phyloP scores from a whole-genome alignment of 495 filamentous ascomycete species.

The Hamigera avellanea region DNA sequence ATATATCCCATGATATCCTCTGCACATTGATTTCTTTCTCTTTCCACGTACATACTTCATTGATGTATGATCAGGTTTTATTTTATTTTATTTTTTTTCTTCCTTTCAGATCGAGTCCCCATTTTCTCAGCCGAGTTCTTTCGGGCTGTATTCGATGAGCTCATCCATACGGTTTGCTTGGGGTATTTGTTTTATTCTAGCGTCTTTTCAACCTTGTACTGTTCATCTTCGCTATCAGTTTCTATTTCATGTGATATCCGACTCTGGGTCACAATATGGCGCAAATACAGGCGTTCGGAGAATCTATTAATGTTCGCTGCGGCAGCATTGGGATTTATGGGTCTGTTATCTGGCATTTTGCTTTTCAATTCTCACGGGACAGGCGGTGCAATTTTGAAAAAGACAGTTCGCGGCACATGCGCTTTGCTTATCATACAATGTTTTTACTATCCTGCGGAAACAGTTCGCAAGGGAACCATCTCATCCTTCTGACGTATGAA shows the following conservation, averaged over 20 bases:
- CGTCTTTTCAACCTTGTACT: conserved; percentile 2
- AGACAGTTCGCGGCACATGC: too few relatives aligned
- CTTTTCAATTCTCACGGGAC: too few relatives aligned
- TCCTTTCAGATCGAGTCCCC: background rate
- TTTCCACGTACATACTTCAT: conserved; percentile 16
- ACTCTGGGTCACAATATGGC: background rate
- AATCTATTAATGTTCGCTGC: too few relatives aligned
- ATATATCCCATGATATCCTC: conserved; percentile 15
- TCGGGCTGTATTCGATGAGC: background rate
- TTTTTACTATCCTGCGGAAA: too few relatives aligned
- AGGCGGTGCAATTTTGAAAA: too few relatives aligned
- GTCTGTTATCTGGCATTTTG: too few relatives aligned
- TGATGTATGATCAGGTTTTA: conserved; percentile 26
- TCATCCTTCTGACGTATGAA: too few relatives aligned
- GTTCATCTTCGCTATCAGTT: too few relatives aligned
- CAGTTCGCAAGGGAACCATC: too few relatives aligned
- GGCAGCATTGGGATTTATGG: too few relatives aligned
- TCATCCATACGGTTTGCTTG: background rate
- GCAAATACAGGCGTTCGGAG: too few relatives aligned
- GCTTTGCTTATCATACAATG: too few relatives aligned
- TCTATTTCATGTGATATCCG: conserved; percentile 1
- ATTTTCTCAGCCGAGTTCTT: background rate
- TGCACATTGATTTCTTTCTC: conserved; percentile 16
- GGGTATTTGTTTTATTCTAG: conserved; percentile 5
- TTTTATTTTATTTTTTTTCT: conserved; percentile 5